Base-by-base conservation (phyloP, 306 rosid species). In the Sesbania bispinosa region DNA sequence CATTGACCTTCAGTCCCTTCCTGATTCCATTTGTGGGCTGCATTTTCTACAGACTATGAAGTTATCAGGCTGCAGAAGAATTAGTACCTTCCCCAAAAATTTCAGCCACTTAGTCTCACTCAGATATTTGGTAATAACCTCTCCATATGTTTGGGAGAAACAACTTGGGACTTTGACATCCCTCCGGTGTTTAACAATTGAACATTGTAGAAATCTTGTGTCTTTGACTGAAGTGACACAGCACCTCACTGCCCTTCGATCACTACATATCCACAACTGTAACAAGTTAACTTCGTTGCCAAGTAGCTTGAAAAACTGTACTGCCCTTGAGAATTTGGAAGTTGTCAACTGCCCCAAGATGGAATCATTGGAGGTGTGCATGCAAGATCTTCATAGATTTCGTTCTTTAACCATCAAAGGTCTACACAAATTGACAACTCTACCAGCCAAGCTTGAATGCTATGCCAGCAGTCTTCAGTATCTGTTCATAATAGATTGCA, bases 351-450 rank as follows among this genome's bases (percentile, higher is more conserved):
- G 80, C 7, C 38, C 51, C 42, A 46, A 9, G 52, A 54, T 66
- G 14, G 41, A 24, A 21, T 45, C 32, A 0, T 20, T 54, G 53
- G 80, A 76, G 7, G 69, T 66, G 16, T 55, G 61, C 41, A 16
- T 65, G 14, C 27, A 11, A 15, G 47, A 50, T 32, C 74, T 67
- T 43, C 6, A 19, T 32, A 67, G 13, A 33, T 57, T 76, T 45
- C 74, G 62, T n/a, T 67, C 74, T 4, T 58, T 76, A 46, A 65
- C 73, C 50, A 67, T 76, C 69, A 76, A 76, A 21, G 80, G 80
- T 57, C 27, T 76, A 42, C 52, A 24, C 62, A 29, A 45, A 69
- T n/a, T 76, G 32, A 30, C 14, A 23, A 20, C 8, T 66, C 36
- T 76, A 30, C 80, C 68, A 1, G 4, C 18, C 5, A 55, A 13